Evolutionary conservation across 352 stramenopile genomes (phyloP), one percentile per base, ranked within the genome.

Genomic region (Globisporangium recalcitrans): DNA sequence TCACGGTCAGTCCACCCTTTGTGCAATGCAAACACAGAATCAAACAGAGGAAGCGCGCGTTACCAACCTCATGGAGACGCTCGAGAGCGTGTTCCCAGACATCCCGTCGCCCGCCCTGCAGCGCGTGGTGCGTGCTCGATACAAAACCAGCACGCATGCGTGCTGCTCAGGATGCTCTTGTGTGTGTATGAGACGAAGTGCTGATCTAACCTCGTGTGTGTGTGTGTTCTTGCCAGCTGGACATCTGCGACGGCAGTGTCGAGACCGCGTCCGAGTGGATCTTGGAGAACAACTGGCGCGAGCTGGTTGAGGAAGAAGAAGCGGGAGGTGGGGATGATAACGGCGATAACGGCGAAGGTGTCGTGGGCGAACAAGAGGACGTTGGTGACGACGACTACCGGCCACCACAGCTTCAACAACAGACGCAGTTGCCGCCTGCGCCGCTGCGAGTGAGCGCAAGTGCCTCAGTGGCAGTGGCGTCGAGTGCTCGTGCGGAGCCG

Each of bases 1-100:
- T n/a, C n/a, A n/a, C n/a, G n/a, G n/a, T n/a, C n/a, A n/a, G n/a
- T n/a, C n/a, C n/a, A n/a, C n/a, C n/a, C n/a, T n/a, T n/a, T n/a
- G n/a, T n/a, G n/a, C n/a, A n/a, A n/a, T n/a, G n/a, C n/a, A n/a
- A n/a, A n/a, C n/a, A n/a, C n/a, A n/a, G n/a, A n/a, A n/a, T n/a
- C n/a, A n/a, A n/a, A n/a, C n/a, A n/a, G n/a, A n/a, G n/a, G n/a
- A n/a, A n/a, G n/a, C n/a, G n/a, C n/a, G n/a, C n/a, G n/a, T n/a
- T n/a, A n/a, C n/a, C n/a, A n/a, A n/a, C 24, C 93, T 93, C 51
- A 87, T 87, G 77, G 75, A 87, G 48, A 70, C 64, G 26, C 58
- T 87, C 10, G 64, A 69, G 22, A 61, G 58, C 26, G 75, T 87
- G 29, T 87, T 87, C 64, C 65, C 71, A 2, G 32, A 42, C 4